Evolutionary conservation across 2,329 filamentous ascomycete species (phyloP), one percentile per base, ranked within the genome.

Genomic region (Dothiorella sarmentorum): DNA sequence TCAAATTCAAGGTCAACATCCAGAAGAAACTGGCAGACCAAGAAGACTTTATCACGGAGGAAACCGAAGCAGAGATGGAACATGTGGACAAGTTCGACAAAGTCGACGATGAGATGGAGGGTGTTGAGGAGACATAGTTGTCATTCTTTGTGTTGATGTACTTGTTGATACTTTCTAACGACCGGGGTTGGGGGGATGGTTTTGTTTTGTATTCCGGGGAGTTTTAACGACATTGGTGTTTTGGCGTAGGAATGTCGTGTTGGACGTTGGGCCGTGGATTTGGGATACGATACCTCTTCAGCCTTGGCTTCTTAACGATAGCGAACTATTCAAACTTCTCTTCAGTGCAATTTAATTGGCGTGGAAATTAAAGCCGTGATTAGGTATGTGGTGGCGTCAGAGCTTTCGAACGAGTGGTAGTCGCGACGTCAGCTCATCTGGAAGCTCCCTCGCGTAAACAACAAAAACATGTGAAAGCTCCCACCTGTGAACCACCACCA

Each of bases 1-100:
- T 97, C 78, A 92, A 95, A 69, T 97, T 99, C 84, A 99, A 99
- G 78, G 90, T 99, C 63, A 92, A 97, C 69, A 82, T 99, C 53
- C 94, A 99, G 74, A 92, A 91, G 76, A 88, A 86, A 60, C 79
- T 99, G 56, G 93, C 97, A 71, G 90, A 94, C 68, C 97, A 96
- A 72, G 94, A 99, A 75, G 86, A 87, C 58, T 96, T 97, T 70
- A 91, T 97, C 6, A 87, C 90, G 2, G 90, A 96, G 62, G 78
- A 78, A 53, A 61, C 63, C 52, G 26, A 38, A 64, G 65, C 72
- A 58, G 65, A 69, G 29, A 66, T 61, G 24, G 65, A 69, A 3
- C 11, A 66, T 69, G 58, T 64, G n/a, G n/a, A n/a, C n/a, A n/a
- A n/a, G n/a, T n/a, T n/a, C n/a, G n/a, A n/a, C n/a, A n/a, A n/a